Evolutionary conservation across 495 filamentous ascomycete species (phyloP).

Genomic region (Stereocaulon alpinum): DNA sequence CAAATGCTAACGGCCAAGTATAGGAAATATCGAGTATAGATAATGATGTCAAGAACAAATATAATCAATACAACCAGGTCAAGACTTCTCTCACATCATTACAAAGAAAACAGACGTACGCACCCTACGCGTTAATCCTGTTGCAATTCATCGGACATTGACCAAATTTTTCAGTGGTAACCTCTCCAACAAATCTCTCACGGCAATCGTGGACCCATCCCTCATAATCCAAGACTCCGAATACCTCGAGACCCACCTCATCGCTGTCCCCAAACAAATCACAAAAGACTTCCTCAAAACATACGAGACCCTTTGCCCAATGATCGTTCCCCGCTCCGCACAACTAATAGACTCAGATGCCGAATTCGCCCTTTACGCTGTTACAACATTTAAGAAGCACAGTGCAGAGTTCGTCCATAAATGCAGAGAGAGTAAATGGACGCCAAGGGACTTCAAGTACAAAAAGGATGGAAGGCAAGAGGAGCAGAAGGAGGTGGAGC

Average conservation of each 20-base stretch:
- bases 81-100: conserved; percentile 71
- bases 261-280: conserved; percentile 69
- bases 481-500: conserved; percentile 74
- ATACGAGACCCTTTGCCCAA: conserved; percentile 77
- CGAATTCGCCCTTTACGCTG: conserved; percentile 79
- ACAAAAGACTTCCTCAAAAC: conserved; percentile 77
- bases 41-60: conserved; percentile 88
- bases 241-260: conserved; percentile 89
- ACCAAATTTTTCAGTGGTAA: conserved; percentile 55
- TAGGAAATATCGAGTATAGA: conserved; percentile 81
- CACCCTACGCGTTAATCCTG: conserved; percentile 2
- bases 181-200: conserved; percentile 84
- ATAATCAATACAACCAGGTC: conserved; percentile 80
- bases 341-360: conserved; percentile 66
- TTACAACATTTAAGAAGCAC: conserved; percentile 88
- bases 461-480: conserved; percentile 79
- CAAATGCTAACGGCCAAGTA: neutral
- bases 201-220: conserved; percentile 70
- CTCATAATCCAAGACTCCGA: conserved; percentile 80
- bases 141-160: conserved; percentile 11
- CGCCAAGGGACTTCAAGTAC: conserved; percentile 87
- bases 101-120: conserved; percentile 76
- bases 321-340: conserved; percentile 85
- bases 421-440: conserved; percentile 84
- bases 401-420: conserved; percentile 78